Percentiles rank a stretch among this genome's conserved stretches.
phyloP scores from a whole-genome alignment of 2,329 filamentous ascomycete species.

The Aureobasidium sp. region DNA sequence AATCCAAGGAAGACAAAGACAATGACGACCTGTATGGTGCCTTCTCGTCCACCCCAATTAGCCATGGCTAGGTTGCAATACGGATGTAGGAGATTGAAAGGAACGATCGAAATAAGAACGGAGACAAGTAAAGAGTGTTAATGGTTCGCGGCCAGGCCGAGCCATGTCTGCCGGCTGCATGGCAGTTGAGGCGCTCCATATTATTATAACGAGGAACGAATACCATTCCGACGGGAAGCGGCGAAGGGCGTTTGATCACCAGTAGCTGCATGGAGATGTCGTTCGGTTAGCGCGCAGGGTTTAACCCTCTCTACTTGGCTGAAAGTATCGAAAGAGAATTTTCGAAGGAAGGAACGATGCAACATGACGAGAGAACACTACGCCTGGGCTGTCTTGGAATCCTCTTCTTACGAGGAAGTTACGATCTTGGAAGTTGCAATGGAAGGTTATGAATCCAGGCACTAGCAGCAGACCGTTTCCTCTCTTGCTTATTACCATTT shows the following conservation, averaged over 20 bases:
- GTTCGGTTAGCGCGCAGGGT: neutral
- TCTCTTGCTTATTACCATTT: neutral
- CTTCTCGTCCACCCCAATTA: neutral
- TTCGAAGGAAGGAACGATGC: neutral
- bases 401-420: neutral
- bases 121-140: neutral
- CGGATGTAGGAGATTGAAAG: neutral
- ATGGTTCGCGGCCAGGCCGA: neutral
- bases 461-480: neutral
- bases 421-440: neutral
- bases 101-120: neutral
- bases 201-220: neutral
- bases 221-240: neutral
- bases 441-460: neutral
- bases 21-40: constrained; percentile 1
- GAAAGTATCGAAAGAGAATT: neutral
- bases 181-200: neutral
- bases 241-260: neutral
- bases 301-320: neutral
- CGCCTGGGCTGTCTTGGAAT: neutral
- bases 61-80: neutral
- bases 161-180: constrained; percentile 1
- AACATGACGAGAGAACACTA: neutral
- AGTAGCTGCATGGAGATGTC: neutral
- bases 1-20: constrained; percentile 9